Base-by-base conservation (phyloP, 331 rosid species). In the Pyrus hybrid region DNA sequence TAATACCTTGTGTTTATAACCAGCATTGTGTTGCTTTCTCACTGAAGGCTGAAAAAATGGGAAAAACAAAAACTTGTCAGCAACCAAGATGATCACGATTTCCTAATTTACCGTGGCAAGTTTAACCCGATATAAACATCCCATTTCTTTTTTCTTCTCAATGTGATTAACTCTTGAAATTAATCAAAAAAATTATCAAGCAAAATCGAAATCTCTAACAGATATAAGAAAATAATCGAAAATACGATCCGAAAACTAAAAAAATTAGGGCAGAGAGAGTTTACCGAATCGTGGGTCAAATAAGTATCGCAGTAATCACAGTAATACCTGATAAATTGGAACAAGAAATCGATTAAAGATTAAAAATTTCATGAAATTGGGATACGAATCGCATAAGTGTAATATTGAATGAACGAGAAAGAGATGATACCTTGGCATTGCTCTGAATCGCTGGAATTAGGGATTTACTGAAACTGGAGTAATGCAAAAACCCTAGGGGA, bases 301-400 rank as follows among this genome's bases (percentile, higher is more conserved):
- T 93, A 93, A 30, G 98, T 93, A 74, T 93, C 97, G 35, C 98
- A 93, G 82, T 91, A 93, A 57, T 93, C 98, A 72, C 97, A 93
- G 68, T 93, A 93, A 81, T 93, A 93, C 82, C 98, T 92, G 90
- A 79, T 65, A 73, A 81, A 20, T 41, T 29, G 22, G 63, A 62
- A 66, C 63, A 41, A 66, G n/a, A 43, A 22, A 58, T 12, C 33
- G 25, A 66, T 71, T 64, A 35, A 12, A n/a, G 23, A 56, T 53
- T 16, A 18, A 53, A 18, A 53, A 16, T 12, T 4, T 62, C 21
- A 61, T 26, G 8, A 13, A 35, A 8, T 14, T 12, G 16, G 16
- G 21, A 45, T 14, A 49, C 9, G 1, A 43, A 68, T 22, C 33
- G 2, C 1, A 6, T 20, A 23, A 32, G 12, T 26, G 8, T 0